Evolutionary conservation across 169 alveolate genomes (phyloP).

Genomic region (Eimeria necatrix): DNA sequence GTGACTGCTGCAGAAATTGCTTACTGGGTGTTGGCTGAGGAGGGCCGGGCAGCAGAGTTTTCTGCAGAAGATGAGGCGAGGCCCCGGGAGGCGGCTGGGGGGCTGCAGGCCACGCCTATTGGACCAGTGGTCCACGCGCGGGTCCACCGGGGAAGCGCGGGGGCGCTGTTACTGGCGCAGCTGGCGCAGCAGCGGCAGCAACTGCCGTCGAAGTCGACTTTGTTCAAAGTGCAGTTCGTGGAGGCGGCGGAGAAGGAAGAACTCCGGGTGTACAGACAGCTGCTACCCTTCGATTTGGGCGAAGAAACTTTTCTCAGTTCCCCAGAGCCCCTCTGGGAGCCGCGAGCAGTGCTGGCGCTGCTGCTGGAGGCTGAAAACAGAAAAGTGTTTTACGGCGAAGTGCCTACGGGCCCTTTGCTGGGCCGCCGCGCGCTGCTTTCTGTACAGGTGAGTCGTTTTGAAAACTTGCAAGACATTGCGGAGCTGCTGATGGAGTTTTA

Average conservation of each 20-base stretch:
- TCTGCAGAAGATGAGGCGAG: background rate
- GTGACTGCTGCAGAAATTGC: constrained; percentile 33
- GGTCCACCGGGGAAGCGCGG: constrained; percentile 31
- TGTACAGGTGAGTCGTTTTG: constrained; percentile 1
- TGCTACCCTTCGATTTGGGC: constrained; percentile 48
- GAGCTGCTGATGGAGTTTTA: constrained; percentile 35
- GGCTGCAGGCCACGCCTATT: background rate
- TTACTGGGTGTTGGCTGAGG: constrained; percentile 9
- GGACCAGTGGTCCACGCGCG: constrained; percentile 52
- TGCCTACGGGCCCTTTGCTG: background rate
- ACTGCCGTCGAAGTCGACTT: background rate
- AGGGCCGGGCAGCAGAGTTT: background rate
- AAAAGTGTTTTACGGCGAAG: constrained; percentile 28
- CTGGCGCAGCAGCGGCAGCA: background rate
- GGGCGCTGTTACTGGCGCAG: constrained; percentile 4
- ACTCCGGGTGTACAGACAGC: constrained; percentile 4
- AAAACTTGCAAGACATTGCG: constrained; percentile 61
- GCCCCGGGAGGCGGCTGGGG: background rate
- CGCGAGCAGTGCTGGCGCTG: background rate
- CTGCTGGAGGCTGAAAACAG: constrained; percentile 38
- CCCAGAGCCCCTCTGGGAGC: constrained; percentile 16
- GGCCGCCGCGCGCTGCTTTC: constrained; percentile 46
- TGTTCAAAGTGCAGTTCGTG: background rate
- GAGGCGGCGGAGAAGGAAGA: constrained; percentile 4
- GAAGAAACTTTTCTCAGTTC: constrained; percentile 3